Conservation (phyloP, 495 filamentous ascomycete genomes). For the Sphaerosporella brunnea region DNA sequence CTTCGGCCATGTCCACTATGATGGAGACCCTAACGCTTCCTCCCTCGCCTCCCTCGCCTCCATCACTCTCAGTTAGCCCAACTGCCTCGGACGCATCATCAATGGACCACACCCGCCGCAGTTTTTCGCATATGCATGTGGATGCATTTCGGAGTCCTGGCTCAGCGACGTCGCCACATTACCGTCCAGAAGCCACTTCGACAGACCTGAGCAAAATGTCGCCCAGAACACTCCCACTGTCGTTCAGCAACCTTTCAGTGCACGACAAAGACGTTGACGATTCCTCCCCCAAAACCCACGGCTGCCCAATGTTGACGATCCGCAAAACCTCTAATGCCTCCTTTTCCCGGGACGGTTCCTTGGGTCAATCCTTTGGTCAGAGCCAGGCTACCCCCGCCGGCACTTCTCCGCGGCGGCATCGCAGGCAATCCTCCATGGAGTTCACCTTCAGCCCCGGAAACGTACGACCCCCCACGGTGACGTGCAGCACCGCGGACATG, state of each 20-base stretch:
- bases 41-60: neutral
- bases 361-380: too few species aligned
- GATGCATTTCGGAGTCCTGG: neutral
- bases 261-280: neutral
- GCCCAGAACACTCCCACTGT: neutral
- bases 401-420: neutral
- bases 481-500: too few species aligned
- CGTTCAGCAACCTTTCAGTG: neutral
- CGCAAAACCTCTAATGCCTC: constrained; percentile 5
- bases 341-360: too few species aligned
- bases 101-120: too few species aligned
- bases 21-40: neutral
- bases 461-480: neutral
- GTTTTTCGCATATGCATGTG: neutral
- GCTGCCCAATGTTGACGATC: neutral
- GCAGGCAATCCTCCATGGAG: neutral
- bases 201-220: neutral
- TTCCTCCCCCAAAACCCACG: neutral
- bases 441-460: neutral
- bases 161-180: neutral
- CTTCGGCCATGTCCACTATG: too few species aligned
- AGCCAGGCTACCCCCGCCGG: too few species aligned
- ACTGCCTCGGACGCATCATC: neutral
- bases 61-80: neutral
- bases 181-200: neutral